These are phyloP conservation scores for Phytophthora kernoviae DNA, from an alignment of 352 stramenopile species.

Conservation along the genomic window DNA sequence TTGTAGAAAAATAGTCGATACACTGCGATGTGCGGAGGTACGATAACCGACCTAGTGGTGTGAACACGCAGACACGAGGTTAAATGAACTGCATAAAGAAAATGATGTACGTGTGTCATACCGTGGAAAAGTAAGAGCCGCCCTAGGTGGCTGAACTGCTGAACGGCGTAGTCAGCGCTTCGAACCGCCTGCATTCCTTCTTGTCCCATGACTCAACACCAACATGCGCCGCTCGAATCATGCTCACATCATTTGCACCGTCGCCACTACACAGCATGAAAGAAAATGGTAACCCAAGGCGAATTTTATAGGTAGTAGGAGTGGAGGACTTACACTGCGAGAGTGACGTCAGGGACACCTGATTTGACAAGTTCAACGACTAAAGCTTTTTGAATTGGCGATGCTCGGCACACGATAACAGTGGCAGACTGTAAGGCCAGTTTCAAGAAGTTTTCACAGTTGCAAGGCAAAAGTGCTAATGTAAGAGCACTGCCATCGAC, in stretches of 20 bases:
- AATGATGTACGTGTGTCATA: conserved; percentile 9
- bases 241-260: conserved; percentile 99
- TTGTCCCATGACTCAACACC: conserved; percentile 97
- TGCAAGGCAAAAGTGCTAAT: conserved; percentile 53
- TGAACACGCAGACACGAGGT: not conserved
- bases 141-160: conserved; percentile 83
- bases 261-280: conserved; percentile 87
- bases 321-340: conserved; percentile 88
- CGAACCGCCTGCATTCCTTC: conserved; percentile 93
- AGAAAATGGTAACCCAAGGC: not conserved
- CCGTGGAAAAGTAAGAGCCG: conserved; percentile 77
- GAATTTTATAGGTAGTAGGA: not conserved
- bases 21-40: conserved; percentile 95
- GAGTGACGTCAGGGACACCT: conserved; percentile 77
- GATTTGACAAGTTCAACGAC: conserved; percentile 95
- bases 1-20: conserved; percentile 99
- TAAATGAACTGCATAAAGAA: not conserved
- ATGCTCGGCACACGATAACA: conserved; percentile 89
- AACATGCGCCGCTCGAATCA: conserved; percentile 99
- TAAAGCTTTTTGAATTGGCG: conserved; percentile 89
- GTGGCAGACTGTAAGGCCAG: conserved; percentile 76
- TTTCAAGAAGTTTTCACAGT: conserved; percentile 70
- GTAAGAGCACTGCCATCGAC: conserved; percentile 73
- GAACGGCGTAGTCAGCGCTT: conserved; percentile 81
- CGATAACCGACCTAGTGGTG: conserved; percentile 89